Evolutionary conservation across 2,329 filamentous ascomycete species (phyloP), one percentile per base, ranked within the genome.

Genomic region (Ceratocystis smalleyi): DNA sequence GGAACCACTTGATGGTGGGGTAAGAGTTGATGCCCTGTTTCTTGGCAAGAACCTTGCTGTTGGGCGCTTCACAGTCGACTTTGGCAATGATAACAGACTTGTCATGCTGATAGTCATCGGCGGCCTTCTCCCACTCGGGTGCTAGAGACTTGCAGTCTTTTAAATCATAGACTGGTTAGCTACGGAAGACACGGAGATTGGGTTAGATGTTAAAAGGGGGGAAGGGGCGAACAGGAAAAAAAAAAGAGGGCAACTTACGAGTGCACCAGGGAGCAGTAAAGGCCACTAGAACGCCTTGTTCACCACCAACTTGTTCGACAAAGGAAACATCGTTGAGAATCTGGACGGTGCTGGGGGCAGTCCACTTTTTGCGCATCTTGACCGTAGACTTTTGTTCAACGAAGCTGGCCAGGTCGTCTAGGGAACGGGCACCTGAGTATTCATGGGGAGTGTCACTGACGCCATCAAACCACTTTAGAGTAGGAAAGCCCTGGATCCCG

Each of bases 191-290:
- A 10, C 35, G 35, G 35, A 40, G 4, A 40, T 40, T 40, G 19
- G 27, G 3, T 30, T 32, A 19, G 22, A 40, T 2, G 40, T 51
- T 32, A 17, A 27, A 30, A 8, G 19, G 43, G 30, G 45, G 35
- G 10, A 22, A 43, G 6, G 45, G 6, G 6, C 5, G n/a, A 24
- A n/a, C n/a, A n/a, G n/a, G n/a, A 51, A 51, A 10, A 22, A 19
- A 51, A 51, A 45, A 1, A 22, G n/a, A 19, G 22, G 6, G 10
- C 3, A 60, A 88, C 91, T 77, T 83, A 97, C 94, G 92, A 75
- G 92, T 92, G 77, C 94, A 99, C 94, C 92, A 97, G 63, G 94
- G 91, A 63, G 94, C 92, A 70, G 95, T 99, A 76, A 99, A 99
- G 57, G 95, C 91, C 73, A 99, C 91, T 64, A 99, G 76, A 22